Base-by-base conservation (phyloP, 2,329 filamentous ascomycete species). In the Diaporthe velutina region DNA sequence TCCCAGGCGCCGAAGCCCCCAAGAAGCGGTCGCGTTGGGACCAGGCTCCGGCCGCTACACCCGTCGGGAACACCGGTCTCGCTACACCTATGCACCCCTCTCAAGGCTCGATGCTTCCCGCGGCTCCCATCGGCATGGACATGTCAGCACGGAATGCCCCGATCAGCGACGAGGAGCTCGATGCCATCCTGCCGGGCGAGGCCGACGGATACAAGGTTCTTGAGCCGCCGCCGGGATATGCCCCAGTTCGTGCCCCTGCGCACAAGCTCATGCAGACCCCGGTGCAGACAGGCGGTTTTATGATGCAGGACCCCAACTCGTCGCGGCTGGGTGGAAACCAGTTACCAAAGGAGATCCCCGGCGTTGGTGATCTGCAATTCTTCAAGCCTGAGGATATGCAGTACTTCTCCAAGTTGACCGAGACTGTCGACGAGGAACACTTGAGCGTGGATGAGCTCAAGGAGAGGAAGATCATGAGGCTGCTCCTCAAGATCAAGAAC, bases 311-410 rank as follows among this genome's bases (percentile, higher is more conserved):
- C 78, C 94, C 95, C 12, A 95, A 97, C 78, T 95, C 94, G 81
- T 92, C 92, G 75, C 91, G 95, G 77, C 88, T 94, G 67, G 91
- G 96, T 81, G 95, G 95, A 78, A 98, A 97, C 85, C 95, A 97
- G 79, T 91, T 98, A 80, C 95, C 96, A 12, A 98, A 95, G 5
- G 96, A 98, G 81, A 98, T 99, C 50, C 96, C 97, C 4, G 97
- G 97, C 52, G 95, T 99, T 67, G 96, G 96, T 52, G 97, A 99
- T 83, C 86, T 99, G 70, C 96, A 98, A 79, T 99, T 98, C 83
- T 98, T 99, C 90, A 99, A 99, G 86, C 92, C 95, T 1, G 97
- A 99, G 83, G 97, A 99, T 84, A 98, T 98, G 95, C 93, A 95
- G 52, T 99, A 99, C 85, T 99, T 99, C 81, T 96, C 96, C 75